These are phyloP conservation scores for Boehmeria nivea DNA, from an alignment of 306 rosid species.

Conservation along the genomic window DNA sequence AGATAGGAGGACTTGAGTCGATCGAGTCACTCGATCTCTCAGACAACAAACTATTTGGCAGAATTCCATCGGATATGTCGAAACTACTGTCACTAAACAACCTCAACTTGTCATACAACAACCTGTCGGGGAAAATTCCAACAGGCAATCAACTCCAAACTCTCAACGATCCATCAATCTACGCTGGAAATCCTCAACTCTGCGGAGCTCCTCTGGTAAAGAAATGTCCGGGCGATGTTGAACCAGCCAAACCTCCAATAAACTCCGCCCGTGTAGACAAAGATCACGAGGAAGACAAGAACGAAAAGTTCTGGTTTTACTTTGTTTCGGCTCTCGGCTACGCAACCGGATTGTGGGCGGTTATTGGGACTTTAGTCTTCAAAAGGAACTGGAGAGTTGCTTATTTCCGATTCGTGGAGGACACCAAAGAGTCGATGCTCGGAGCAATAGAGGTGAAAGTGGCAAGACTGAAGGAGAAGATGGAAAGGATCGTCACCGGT, in stretches of 20 bases:
- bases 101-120: slow-evolving; percentile 15
- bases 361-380: neutral
- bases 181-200: neutral
- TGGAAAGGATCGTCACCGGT: too few species aligned
- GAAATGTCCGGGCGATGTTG: neutral
- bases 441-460: too few species aligned
- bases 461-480: too few species aligned
- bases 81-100: neutral
- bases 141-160: slow-evolving; percentile 16
- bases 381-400: slow-evolving; percentile 19
- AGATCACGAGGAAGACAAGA: neutral
- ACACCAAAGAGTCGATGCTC: neutral
- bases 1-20: slow-evolving; percentile 7
- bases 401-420: slow-evolving; percentile 2
- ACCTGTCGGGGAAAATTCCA: slow-evolving; percentile 12
- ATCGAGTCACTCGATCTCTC: slow-evolving; percentile 16
- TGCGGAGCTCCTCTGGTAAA: slow-evolving; percentile 12
- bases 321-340: slow-evolving; percentile 3
- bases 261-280: neutral
- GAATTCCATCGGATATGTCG: slow-evolving; percentile 8
- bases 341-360: slow-evolving; percentile 14
- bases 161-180: slow-evolving; percentile 7
- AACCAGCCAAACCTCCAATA: neutral
- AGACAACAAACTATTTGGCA: neutral
- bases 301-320: slow-evolving; percentile 8